Conservation (phyloP, 164 flowering plant species). For the Stephania yunnanensis region DNA sequence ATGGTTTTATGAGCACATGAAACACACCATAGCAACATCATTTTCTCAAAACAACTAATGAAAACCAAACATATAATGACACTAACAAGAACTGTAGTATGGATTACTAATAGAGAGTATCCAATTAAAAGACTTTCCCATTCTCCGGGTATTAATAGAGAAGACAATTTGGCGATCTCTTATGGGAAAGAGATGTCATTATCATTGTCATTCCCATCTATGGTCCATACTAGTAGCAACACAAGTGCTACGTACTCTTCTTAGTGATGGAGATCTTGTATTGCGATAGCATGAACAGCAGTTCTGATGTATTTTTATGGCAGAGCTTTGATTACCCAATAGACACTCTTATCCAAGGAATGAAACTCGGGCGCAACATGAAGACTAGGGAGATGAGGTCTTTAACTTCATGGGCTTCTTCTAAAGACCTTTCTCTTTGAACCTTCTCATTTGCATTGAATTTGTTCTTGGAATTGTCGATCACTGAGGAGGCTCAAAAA, state of each 20-base stretch:
- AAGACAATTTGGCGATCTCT: constrained; percentile 26
- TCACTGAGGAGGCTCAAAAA: constrained; percentile 20
- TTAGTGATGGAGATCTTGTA: constrained; percentile 33
- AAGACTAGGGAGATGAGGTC: constrained; percentile 10
- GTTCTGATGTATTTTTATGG: neutral
- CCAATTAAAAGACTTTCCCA: constrained; percentile 32
- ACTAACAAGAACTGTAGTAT: constrained; percentile 23
- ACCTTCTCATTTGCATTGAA: constrained; percentile 16
- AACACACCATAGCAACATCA: too few relatives aligned
- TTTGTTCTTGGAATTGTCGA: constrained; percentile 9
- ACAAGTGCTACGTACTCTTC: constrained; percentile 20
- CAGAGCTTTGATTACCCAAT: constrained; percentile 1
- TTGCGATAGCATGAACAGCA: constrained; percentile 10
- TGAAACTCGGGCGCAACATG: constrained; percentile 14
- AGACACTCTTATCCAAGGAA: constrained; percentile 14
- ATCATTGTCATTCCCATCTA: too few relatives aligned
- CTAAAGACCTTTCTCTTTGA: constrained; percentile 29
- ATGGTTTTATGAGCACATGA: too few relatives aligned
- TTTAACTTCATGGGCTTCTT: constrained; percentile 26
- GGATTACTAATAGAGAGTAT: constrained; percentile 41
- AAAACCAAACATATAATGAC: too few relatives aligned
- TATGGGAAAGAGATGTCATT: constrained; percentile 14
- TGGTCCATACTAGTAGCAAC: constrained; percentile 27
- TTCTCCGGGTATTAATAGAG: constrained; percentile 14
- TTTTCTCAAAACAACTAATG: too few relatives aligned